Conservation (phyloP, 371 early-diverging fungal species). For the Syncephalastrum contaminatum region DNA sequence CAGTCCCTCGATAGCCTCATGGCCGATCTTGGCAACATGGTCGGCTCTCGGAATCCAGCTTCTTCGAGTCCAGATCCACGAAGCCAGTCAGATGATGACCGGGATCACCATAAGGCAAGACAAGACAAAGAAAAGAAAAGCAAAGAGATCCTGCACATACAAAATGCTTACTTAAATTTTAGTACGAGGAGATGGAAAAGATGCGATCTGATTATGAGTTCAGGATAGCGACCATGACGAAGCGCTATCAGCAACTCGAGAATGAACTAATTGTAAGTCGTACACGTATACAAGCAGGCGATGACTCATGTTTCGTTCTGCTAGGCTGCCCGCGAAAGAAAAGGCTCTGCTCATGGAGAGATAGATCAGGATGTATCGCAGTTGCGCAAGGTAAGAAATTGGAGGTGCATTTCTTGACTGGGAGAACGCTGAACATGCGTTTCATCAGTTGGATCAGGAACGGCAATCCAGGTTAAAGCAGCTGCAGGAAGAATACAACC, state of each 20-base stretch:
- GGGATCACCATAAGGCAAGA: not conserved
- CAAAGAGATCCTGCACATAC: not conserved
- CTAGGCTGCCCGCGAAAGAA: conserved; percentile 14
- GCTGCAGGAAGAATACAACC: conserved; percentile 38
- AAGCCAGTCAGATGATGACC: too few relatives aligned
- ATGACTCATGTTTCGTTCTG: not conserved
- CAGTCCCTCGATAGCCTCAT: conserved; percentile 77
- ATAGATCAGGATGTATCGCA: conserved; percentile 4
- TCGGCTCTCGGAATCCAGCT: conserved; percentile 26
- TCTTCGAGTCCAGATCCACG: too few relatives aligned
- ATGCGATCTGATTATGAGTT: conserved; percentile 59
- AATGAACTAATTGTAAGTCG: conserved; percentile 26
- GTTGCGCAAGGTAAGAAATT: conserved; percentile 2
- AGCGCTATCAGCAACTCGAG: conserved; percentile 47
- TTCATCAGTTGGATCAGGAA: conserved; percentile 6
- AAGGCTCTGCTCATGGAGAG: conserved; percentile 5
- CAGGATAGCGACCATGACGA: conserved; percentile 47
- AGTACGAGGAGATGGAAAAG: conserved; percentile 20
- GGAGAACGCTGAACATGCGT: not conserved
- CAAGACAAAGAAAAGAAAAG: conserved; percentile 2
- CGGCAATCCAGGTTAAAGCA: conserved; percentile 17
- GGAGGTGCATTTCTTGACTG: not conserved
- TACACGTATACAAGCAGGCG: not conserved
- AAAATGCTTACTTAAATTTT: not conserved
- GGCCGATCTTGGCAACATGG: conserved; percentile 81